Evolutionary conservation across 768 basidiomycete genomes (phyloP).

Genomic region (Phlebiopsis flavidoalba): DNA sequence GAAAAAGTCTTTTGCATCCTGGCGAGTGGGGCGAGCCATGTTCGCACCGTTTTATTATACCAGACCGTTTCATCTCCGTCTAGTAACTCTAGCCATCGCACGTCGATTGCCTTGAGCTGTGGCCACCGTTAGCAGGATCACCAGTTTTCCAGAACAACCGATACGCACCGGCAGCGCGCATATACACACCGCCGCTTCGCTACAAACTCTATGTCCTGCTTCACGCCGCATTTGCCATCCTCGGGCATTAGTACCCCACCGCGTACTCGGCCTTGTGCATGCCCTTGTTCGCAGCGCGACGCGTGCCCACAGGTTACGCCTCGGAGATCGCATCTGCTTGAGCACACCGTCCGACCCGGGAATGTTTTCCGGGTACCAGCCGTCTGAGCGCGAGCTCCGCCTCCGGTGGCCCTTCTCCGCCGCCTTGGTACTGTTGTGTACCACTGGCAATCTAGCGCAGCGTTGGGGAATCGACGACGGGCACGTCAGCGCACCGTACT

Average conservation of each 20-base stretch:
- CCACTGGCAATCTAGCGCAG: conserved; percentile 94
- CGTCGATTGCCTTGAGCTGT: conserved; percentile 97
- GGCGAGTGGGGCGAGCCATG: too few relatives aligned
- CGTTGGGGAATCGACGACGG: too few relatives aligned
- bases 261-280: conserved; percentile 97
- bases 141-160: not conserved
- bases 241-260: conserved; percentile 91
- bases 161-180: conserved; percentile 90
- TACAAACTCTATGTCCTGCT: conserved; percentile 92
- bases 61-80: conserved; percentile 93
- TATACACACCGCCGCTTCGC: conserved; percentile 99
- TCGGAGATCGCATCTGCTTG: conserved; percentile 97
- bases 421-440: conserved; percentile 97
- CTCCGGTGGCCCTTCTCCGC: conserved; percentile 95
- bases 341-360: conserved; percentile 93
- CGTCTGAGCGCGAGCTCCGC: conserved; percentile 94
- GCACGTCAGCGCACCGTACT: conserved; percentile 85
- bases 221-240: conserved; percentile 90
- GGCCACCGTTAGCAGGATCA: not conserved
- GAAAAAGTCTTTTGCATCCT: too few relatives aligned
- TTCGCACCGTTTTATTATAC: conserved; percentile 79
- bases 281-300: conserved; percentile 94
- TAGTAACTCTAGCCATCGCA: conserved; percentile 90
- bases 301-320: conserved; percentile 98
- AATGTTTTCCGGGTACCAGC: conserved; percentile 99